A percentile compares a stretch with the other conserved stretches of the same genome.
These are phyloP conservation scores for Aspergillus sp. DNA, from an alignment of 2,329 filamentous ascomycete species.

Conservation along the genomic window DNA sequence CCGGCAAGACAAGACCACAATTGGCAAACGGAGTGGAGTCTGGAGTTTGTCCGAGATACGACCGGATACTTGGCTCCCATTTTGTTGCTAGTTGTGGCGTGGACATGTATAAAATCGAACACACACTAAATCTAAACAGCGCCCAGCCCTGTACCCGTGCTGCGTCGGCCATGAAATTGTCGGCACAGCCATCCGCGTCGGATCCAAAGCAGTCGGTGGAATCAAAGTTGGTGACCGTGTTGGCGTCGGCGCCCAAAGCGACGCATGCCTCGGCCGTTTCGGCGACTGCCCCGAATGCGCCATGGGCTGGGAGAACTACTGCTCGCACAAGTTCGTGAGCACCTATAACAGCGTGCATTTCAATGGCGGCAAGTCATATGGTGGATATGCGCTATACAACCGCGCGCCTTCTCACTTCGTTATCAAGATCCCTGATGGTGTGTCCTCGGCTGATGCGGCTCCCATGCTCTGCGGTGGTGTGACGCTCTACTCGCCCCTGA, in stretches of 20 bases:
- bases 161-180: conserved; percentile 70
- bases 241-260: conserved; percentile 65
- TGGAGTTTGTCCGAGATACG: no score
- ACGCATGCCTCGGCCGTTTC: conserved; percentile 54
- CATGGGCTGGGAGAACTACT: conserved; percentile 46
- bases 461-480: conserved; percentile 81
- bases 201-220: conserved; percentile 43
- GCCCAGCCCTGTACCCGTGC: conserved; percentile 45
- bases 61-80: conserved; percentile 1
- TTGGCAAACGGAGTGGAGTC: no score
- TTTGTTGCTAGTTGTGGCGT: no score
- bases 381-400: conserved; percentile 65
- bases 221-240: conserved; percentile 43
- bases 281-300: conserved; percentile 60
- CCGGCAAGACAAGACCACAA: no score
- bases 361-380: conserved; percentile 67
- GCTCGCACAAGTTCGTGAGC: conserved; percentile 33
- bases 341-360: conserved; percentile 39
- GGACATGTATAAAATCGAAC: no score
- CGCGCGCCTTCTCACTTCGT: conserved; percentile 63
- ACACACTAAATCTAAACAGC: conserved; percentile 21
- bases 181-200: conserved; percentile 62
- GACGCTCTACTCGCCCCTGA: conserved; percentile 73
- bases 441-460: conserved; percentile 59
- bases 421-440: conserved; percentile 59